Conservation (phyloP, 805 yeast species). For the Ogataea nonfermentans region DNA sequence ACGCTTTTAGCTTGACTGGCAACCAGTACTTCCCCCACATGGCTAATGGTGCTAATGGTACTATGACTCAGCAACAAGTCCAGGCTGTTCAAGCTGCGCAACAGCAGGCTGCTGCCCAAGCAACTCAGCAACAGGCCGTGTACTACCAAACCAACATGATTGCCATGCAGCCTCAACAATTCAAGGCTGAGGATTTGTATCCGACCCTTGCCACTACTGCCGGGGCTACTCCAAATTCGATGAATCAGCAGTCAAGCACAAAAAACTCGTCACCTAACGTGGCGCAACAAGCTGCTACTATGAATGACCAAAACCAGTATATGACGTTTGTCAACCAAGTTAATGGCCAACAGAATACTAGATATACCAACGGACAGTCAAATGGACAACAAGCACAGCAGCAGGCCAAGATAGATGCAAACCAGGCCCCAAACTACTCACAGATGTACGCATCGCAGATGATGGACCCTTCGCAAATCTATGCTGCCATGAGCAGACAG, state of each 20-base stretch:
- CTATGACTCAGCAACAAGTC: slow-evolving; percentile 18
- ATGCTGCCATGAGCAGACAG: slow-evolving; percentile 26
- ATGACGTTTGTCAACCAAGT: slow-evolving; percentile 23
- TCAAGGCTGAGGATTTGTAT: slow-evolving; percentile 27
- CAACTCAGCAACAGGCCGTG: slow-evolving; percentile 12
- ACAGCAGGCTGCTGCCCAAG: slow-evolving; percentile 11
- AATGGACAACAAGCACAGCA: slow-evolving; percentile 14
- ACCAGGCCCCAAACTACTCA: slow-evolving; percentile 21
- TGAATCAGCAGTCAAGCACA: slow-evolving; percentile 13
- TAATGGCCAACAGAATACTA: slow-evolving; percentile 21
- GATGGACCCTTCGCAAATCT: slow-evolving; percentile 25
- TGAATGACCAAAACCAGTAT: slow-evolving; percentile 23
- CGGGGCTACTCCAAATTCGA: slow-evolving; percentile 7
- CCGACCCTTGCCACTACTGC: slow-evolving; percentile 18
- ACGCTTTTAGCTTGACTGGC: slow-evolving; percentile 23
- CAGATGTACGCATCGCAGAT: slow-evolving; percentile 23
- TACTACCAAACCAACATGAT: slow-evolving; percentile 18
- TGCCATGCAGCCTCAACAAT: slow-evolving; percentile 21
- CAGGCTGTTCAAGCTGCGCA: slow-evolving; percentile 15
- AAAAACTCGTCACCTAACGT: slow-evolving; percentile 25
- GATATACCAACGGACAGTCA: slow-evolving; percentile 21
- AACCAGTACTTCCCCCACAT: slow-evolving; percentile 23
- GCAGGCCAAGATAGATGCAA: slow-evolving; percentile 18
- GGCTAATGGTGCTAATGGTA: slow-evolving; percentile 21
- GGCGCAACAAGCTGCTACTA: slow-evolving; percentile 20